phyloP scores from a whole-genome alignment of 2,329 filamentous ascomycete species.

The Nemania diffusa region DNA sequence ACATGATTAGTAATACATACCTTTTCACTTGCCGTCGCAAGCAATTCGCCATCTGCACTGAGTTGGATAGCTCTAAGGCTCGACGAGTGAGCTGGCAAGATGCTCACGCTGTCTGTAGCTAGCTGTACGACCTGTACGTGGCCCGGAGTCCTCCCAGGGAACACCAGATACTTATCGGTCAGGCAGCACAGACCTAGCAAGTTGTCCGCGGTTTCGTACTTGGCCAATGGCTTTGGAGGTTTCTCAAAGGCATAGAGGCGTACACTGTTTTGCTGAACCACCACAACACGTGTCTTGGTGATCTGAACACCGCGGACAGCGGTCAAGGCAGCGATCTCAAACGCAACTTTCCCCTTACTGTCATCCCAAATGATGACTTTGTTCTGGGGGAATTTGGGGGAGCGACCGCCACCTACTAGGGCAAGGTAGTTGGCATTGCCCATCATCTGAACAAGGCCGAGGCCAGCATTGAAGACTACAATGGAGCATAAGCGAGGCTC shows the following conservation, averaged over 20 bases:
- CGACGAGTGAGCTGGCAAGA: constrained; percentile 89
- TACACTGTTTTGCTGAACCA: constrained; percentile 84
- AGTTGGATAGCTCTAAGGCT: constrained; percentile 81
- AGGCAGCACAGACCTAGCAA: constrained; percentile 82
- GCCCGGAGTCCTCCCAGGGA: constrained; percentile 86
- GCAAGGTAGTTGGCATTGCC: constrained; percentile 87
- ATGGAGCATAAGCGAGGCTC: constrained; percentile 8
- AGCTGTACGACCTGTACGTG: constrained; percentile 91
- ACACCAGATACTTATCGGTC: constrained; percentile 77
- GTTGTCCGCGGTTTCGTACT: constrained; percentile 90
- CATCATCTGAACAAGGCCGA: constrained; percentile 87
- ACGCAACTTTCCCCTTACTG: constrained; percentile 73
- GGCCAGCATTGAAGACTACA: constrained; percentile 75
- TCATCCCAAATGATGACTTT: constrained; percentile 97
- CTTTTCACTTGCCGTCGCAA: constrained; percentile 91
- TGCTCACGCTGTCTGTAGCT: constrained; percentile 82
- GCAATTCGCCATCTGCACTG: constrained; percentile 79
- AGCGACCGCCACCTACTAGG: constrained; percentile 86
- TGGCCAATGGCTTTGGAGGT: constrained; percentile 73
- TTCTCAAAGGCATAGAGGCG: constrained; percentile 83
- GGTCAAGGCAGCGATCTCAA: constrained; percentile 84
- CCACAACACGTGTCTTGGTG: constrained; percentile 78
- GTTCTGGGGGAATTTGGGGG: constrained; percentile 86
- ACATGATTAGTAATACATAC: constrained; percentile 50
- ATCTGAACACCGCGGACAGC: constrained; percentile 83